Base-by-base conservation (phyloP, 345 rosid species). In the Limnanthes douglasii region DNA sequence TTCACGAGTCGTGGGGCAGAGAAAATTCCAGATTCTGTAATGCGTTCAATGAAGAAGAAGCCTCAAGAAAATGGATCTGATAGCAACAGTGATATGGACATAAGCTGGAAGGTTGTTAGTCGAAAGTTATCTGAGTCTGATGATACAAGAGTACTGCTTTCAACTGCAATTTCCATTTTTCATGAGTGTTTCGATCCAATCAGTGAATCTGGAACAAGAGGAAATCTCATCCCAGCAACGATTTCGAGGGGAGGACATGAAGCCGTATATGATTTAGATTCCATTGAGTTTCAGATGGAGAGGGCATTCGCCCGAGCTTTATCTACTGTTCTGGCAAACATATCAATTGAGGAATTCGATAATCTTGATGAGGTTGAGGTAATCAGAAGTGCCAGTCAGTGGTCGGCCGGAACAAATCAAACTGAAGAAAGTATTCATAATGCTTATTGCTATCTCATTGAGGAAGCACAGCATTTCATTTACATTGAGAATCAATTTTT, bases 121-220 rank as follows among this genome's bases (percentile, higher is more conserved):
- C 84, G 94, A 32, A 77, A 75, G 66, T 36, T 29, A 31, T 22
- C 44, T 39, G 5, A 69, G 51, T 65, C 60, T 70, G 23, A 26
- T 26, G 30, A 26, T 26, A 26, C 30, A 12, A 26, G 11, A 26
- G 60, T 71, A 7, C 49, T 81, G 53, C 81, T 81, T 37, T 72
- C 86, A 5, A 61, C 54, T 27, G 78, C 94, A 35, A 52, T 75
- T 35, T 64, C 75, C 40, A 86, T 86, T 39, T 86, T 86, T 57
- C 71, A 71, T 46, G 94, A 86, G 61, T 72, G 94, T 53, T 86
- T 86, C 49, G 90, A 78, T 72, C 96, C 96, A 19, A 86, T 81
- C 46, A 59, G 66, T 40, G 78, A 60, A 51, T 61, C 60, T 38
- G 82, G 69, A 11, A 33, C 50, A 35, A 42, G 57, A 34, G 86